Percentiles rank a stretch among this genome's conserved stretches.
phyloP scores from a whole-genome alignment of 2,329 filamentous ascomycete genomes.

The Colletotrichum sp. region DNA sequence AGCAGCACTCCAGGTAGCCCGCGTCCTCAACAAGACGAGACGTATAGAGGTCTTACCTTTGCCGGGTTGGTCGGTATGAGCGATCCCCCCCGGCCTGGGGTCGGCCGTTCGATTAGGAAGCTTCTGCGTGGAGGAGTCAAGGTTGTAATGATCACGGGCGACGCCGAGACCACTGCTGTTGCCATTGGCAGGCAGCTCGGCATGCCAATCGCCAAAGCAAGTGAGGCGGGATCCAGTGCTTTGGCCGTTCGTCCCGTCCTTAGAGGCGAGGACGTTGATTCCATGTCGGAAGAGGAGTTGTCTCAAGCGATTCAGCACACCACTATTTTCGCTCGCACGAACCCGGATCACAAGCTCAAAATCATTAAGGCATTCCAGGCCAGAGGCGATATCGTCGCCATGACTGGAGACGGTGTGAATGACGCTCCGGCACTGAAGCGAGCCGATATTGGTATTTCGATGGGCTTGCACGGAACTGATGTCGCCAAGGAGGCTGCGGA shows the following conservation, averaged over 20 bases:
- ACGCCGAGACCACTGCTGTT: conserved; percentile 91
- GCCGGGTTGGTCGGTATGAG: conserved; percentile 96
- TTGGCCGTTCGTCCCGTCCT: conserved; percentile 75
- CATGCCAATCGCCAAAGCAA: conserved; percentile 75
- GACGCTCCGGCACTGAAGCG: conserved; percentile 96
- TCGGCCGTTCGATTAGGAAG: conserved; percentile 85
- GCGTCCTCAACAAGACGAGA: conserved; percentile 53
- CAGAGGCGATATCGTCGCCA: conserved; percentile 94
- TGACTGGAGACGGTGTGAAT: conserved; percentile 98
- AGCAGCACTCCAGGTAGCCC: conserved; percentile 57
- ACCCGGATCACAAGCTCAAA: conserved; percentile 97
- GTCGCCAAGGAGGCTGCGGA: conserved; percentile 97
- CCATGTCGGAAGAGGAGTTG: conserved; percentile 85
- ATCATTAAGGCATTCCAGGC: conserved; percentile 91
- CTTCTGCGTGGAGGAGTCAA: conserved; percentile 94
- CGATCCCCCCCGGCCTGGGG: conserved; percentile 89
- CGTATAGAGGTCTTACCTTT: conserved; percentile 85
- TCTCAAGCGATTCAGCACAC: conserved; percentile 85
- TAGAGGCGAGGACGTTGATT: conserved; percentile 89
- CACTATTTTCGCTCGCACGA: conserved; percentile 94
- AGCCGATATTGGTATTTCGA: conserved; percentile 96
- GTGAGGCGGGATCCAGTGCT: conserved; percentile 58
- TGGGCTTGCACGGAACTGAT: conserved; percentile 94
- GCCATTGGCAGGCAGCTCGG: conserved; percentile 95
- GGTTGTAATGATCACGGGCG: conserved; percentile 99